Base-by-base conservation (phyloP, 208 protist genomes). In the Trypanosoma boissoni region DNA sequence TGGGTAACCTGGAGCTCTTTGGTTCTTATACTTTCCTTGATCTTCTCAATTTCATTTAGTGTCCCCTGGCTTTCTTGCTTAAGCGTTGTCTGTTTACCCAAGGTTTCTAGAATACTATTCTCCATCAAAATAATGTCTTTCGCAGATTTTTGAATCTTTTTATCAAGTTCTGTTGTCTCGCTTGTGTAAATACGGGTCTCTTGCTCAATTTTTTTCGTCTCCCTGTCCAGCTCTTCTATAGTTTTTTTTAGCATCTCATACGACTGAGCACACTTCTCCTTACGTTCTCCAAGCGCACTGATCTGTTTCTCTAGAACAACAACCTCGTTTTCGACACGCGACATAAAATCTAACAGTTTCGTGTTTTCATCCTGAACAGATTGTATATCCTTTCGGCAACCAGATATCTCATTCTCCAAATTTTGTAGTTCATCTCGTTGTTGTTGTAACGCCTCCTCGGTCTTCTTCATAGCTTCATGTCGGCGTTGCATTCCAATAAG, bases 1-100 rank as follows among this genome's bases (percentile, higher is more conserved):
- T 95, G 80, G n/a, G 93, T 86, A 18, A 93, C 79, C 36, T 97
- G 83, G 48, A 96, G 78, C 72, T 98, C 95, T 63, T 97, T 97
- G 16, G 95, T 76, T n/a, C 79, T 68, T 32, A 98, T 97, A 7
- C 64, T 55, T 9, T 68, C 74, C 58, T 96, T 95, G 48, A 97
- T 90, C 56, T 95, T 96, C 44, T 93, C 85, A 46, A 97, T 96
- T 32, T 96, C 92, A 20, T 87, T 76, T 24, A 96, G 56, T 14
- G 88, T 76, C 34, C 78, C 90, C 54, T 95, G 73, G 57, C 88
- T 90, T 55, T 93, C 90, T 60, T 97, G 94, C 68, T 98, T 96
- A 39, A 98, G 64, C 18, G 92, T 97, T 2, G 86, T 92, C 58
- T 98, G 91, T 48, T 86, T 86, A 68, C 83, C 89, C 49, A 98